Evolutionary conservation across 768 basidiomycete species (phyloP).

Genomic region (Pisolithus sp.): DNA sequence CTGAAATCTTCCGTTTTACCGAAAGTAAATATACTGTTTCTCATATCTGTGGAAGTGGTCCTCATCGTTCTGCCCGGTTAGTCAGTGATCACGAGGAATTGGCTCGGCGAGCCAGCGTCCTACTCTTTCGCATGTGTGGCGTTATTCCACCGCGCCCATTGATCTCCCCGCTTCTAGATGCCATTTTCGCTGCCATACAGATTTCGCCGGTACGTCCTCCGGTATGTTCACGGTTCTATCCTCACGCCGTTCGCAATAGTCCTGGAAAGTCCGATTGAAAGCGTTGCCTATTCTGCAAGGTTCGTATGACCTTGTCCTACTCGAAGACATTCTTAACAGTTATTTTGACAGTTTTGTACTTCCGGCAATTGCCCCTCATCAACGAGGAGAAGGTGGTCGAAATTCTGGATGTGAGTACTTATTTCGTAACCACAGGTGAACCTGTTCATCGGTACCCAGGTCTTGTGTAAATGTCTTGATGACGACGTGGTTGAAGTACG

Average conservation of each 20-base stretch:
- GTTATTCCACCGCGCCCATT: constrained; percentile 70
- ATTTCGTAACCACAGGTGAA: not conserved
- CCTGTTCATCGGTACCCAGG: constrained; percentile 33
- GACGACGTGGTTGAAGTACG: constrained; percentile 88
- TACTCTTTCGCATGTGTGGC: constrained; percentile 81
- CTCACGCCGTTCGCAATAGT: constrained; percentile 36
- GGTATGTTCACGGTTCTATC: not conserved
- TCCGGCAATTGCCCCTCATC: constrained; percentile 81
- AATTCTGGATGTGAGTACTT: constrained; percentile 62
- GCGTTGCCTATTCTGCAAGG: constrained; percentile 81
- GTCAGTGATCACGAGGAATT: constrained; percentile 75
- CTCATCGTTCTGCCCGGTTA: constrained; percentile 16
- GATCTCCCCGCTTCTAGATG: constrained; percentile 61
- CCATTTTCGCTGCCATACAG: constrained; percentile 72
- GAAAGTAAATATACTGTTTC: constrained; percentile 39
- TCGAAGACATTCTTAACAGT: not conserved
- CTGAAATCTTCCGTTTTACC: constrained; percentile 69
- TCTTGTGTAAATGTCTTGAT: constrained; percentile 73
- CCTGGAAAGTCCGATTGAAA: constrained; percentile 84
- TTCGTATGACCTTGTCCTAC: constrained; percentile 15
- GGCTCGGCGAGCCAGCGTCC: constrained; percentile 51
- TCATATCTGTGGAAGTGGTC: not conserved
- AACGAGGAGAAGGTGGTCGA: constrained; percentile 67
- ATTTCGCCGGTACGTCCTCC: constrained; percentile 55
- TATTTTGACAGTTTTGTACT: constrained; percentile 61